Base-by-base conservation (phyloP, 371 early-diverging fungal genomes). In the Mortierella sp. region DNA sequence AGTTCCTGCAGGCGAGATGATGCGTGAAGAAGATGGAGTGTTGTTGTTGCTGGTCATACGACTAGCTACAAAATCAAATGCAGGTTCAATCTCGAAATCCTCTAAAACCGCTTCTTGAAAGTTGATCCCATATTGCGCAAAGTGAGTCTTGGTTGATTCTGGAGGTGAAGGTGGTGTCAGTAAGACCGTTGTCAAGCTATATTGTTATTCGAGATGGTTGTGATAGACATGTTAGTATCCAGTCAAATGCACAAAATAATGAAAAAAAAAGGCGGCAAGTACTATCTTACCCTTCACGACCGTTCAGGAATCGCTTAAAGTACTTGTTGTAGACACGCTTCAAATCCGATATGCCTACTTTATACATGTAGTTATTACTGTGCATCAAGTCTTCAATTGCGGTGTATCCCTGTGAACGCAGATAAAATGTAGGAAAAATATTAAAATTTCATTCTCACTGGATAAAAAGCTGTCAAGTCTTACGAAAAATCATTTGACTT, bases 221-320 rank as follows among this genome's bases (percentile, higher is more conserved):
- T 26, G 55, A 8, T 55, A 55, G 23, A 7, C 3, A 29, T 10
- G 55, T 55, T 13, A 19, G n/a, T 32, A 29, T 43, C 35, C 28
- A 54, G 32, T 17, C 42, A 26, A 35, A 0, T 60, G 31, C 42
- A 5, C 17, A 35, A 57, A 51, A 1, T 9, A 15, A 28, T 32
- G 12, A 8, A 28, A 17, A 29, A 5, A 56, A 42, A 61, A 2
- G 7, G 37, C 28, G 23, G 37, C 0, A 26, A 35, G n/a, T 23
- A 32, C 8, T 8, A 22, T 47, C 68, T 70, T 73, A 74, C 63
- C 81, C 81, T 53, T 74, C 56, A 8, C 64, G 70, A 1, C 81
- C 81, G 43, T 80, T 64, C 28, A 90, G 72, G 78, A 91, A 91
- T 66, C 83, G 83, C 53, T 70, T 64, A 64, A 86, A 89, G 62